phyloP scores from a whole-genome alignment of 1,284 basidiomycete species.

The Cronartium ribicola region DNA sequence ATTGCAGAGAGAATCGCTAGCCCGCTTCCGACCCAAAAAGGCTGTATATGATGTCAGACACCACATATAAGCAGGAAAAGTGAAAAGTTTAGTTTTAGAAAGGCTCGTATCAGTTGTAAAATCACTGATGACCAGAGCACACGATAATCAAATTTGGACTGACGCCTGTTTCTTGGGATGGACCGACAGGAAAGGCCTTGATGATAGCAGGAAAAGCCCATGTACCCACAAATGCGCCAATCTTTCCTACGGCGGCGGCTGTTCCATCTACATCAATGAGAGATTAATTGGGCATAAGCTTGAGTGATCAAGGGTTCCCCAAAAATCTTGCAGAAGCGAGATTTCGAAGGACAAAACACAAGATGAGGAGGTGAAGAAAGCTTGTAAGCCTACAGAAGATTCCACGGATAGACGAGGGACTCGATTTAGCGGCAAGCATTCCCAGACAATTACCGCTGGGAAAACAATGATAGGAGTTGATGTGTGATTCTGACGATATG shows the following conservation, averaged over 20 bases:
- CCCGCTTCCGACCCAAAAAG: constrained; percentile 40
- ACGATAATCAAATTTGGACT: background rate
- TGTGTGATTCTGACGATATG: background rate
- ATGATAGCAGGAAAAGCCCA: constrained; percentile 54
- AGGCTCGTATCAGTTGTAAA: background rate
- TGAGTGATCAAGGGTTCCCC: no score
- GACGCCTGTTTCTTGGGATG: constrained; percentile 32
- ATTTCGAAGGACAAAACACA: constrained; percentile 41
- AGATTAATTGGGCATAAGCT: no score
- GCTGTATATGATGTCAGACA: constrained; percentile 9
- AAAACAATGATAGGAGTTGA: background rate
- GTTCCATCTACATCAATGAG: constrained; percentile 57
- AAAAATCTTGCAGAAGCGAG: no score
- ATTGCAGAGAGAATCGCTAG: constrained; percentile 24
- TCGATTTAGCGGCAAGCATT: constrained; percentile 69
- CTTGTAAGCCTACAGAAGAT: constrained; percentile 60
- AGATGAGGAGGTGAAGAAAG: background rate
- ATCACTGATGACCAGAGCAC: background rate
- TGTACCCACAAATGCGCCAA: constrained; percentile 77
- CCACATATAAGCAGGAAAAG: background rate
- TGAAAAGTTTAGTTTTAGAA: background rate
- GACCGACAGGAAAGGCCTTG: constrained; percentile 30
- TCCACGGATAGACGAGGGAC: constrained; percentile 77
- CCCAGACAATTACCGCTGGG: constrained; percentile 38
- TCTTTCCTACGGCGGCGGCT: constrained; percentile 84